Percentiles rank a stretch among this genome's conserved stretches.
Conservation (phyloP, 257 asterid species). For the Nicotiana knightiana region DNA sequence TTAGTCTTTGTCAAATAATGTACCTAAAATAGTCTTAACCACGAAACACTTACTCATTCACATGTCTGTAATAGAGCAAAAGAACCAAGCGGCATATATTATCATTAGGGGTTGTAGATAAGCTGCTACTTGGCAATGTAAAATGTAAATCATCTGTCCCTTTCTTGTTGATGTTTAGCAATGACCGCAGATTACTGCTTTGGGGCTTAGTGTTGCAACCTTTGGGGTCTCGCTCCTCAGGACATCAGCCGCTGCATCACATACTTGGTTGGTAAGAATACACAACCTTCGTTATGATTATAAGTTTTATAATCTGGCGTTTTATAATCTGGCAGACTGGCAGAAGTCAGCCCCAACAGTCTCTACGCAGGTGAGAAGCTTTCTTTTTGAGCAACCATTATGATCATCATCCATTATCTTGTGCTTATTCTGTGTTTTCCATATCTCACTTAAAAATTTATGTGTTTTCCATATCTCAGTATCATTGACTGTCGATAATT, state of each 20-base stretch:
- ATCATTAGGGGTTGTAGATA: background rate
- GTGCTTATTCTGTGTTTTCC: background rate
- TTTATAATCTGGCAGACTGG: background rate
- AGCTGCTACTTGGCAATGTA: background rate
- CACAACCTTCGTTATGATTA: background rate
- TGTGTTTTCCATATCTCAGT: background rate
- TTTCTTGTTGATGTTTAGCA: background rate
- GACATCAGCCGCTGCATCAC: no score
- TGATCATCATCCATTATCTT: background rate
- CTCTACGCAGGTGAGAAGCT: slow-evolving; percentile 67
- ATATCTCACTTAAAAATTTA: no score
- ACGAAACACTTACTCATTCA: background rate
- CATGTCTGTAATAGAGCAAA: background rate
- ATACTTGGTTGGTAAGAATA: background rate
- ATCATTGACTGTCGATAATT: background rate
- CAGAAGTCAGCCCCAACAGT: slow-evolving; percentile 42
- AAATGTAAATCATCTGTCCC: background rate
- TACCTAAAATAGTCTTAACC: background rate
- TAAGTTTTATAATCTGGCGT: background rate
- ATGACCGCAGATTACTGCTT: background rate
- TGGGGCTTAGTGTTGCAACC: background rate
- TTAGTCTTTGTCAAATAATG: background rate
- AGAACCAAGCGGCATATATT: background rate
- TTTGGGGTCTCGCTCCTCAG: background rate
- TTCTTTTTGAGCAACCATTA: background rate